phyloP scores from a whole-genome alignment of 768 basidiomycete genomes.

The Kwoniella bestiolae region DNA sequence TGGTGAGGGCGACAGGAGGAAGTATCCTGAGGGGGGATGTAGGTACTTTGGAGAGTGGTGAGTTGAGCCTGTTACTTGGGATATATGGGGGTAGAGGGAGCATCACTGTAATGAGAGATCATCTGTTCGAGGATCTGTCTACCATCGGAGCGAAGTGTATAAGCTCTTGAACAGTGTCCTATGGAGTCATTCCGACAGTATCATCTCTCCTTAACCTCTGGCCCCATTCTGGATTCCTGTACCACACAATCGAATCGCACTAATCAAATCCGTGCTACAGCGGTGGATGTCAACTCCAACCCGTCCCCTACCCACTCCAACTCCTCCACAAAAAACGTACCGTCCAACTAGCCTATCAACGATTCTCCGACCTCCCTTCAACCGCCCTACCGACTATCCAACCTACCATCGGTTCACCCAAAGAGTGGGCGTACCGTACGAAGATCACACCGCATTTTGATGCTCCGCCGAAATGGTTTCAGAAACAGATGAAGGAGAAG shows the following conservation, averaged over 20 bases:
- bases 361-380: slow-evolving; percentile 60
- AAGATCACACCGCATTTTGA: slow-evolving; percentile 98
- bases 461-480: slow-evolving; percentile 63
- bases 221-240: too few species aligned
- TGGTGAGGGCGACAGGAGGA: slow-evolving; percentile 65
- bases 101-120: neutral
- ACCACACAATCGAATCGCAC: too few species aligned
- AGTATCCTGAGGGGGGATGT: slow-evolving; percentile 71
- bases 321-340: slow-evolving; percentile 71
- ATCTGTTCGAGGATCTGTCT: too few species aligned
- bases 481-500: slow-evolving; percentile 24
- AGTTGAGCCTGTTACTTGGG: slow-evolving; percentile 14
- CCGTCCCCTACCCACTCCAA: slow-evolving; percentile 82
- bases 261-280: neutral
- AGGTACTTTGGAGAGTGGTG: slow-evolving; percentile 84
- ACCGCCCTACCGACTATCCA: slow-evolving; percentile 68
- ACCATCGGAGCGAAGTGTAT: too few species aligned
- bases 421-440: slow-evolving; percentile 89
- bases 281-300: slow-evolving; percentile 91
- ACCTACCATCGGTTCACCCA: slow-evolving; percentile 80
- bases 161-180: too few species aligned
- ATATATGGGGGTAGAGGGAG: neutral
- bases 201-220: too few species aligned
- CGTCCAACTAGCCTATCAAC: slow-evolving; percentile 44
- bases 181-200: too few species aligned